phyloP scores from a whole-genome alignment of 306 rosid species.

The Oemleria cerasiformis region DNA sequence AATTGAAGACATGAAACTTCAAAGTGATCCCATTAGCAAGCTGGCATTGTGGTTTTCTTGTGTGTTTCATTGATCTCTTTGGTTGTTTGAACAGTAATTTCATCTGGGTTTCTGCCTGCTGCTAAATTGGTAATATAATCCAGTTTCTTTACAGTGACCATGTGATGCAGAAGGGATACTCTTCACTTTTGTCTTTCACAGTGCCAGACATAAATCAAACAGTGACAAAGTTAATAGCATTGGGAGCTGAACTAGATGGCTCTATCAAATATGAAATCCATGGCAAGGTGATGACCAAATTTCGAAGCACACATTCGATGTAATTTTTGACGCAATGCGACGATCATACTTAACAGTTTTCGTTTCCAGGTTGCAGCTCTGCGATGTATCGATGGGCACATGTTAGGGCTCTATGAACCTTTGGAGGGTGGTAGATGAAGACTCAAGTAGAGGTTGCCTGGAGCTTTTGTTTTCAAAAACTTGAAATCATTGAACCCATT shows the following conservation, averaged over 20 bases:
- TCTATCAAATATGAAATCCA: conserved; percentile 75
- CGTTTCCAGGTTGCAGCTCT: conserved; percentile 64
- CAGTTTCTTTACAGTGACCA: conserved; percentile 51
- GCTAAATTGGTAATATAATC: too few species aligned
- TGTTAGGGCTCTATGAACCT: conserved; percentile 81
- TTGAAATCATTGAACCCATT: conserved; percentile 40
- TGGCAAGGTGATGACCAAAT: conserved; percentile 51
- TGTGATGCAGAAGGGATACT: conserved; percentile 56
- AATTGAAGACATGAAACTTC: not conserved
- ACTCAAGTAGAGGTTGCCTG: conserved; percentile 5
- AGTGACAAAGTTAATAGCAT: conserved; percentile 53
- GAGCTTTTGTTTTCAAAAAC: conserved; percentile 16
- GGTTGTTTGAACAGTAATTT: not conserved
- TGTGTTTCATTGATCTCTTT: not conserved
- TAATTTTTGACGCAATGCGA: not conserved
- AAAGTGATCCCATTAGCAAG: not conserved
- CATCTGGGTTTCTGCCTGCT: not conserved
- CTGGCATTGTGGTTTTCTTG: not conserved
- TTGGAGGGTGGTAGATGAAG: conserved; percentile 19
- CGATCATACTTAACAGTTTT: conserved; percentile 5
- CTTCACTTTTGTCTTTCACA: conserved; percentile 70
- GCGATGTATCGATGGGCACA: conserved; percentile 76
- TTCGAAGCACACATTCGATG: not conserved
- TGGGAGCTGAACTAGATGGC: conserved; percentile 89
- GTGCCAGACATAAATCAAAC: conserved; percentile 67